phyloP scores from a whole-genome alignment of 2,329 filamentous ascomycete species.

The Ustilaginoidea virens region DNA sequence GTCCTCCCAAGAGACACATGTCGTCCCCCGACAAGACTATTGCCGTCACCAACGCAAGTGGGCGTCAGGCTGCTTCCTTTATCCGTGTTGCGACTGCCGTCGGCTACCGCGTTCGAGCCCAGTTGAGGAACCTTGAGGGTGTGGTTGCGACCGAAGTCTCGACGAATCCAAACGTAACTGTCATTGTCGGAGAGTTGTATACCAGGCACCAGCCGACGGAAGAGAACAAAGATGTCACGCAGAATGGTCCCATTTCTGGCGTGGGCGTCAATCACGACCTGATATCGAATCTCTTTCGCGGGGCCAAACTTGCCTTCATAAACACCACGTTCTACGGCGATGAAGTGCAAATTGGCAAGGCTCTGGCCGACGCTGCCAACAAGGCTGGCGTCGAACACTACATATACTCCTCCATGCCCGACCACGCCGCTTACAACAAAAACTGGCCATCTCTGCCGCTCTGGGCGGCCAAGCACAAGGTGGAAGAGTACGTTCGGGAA shows the following conservation, averaged over 20 bases:
- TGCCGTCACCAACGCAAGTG: conserved; percentile 89
- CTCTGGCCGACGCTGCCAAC: conserved; percentile 79
- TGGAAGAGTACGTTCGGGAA: conserved; percentile 80
- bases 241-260: conserved; percentile 45
- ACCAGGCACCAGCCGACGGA: conserved; percentile 35
- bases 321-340: conserved; percentile 97
- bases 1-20: conserved; percentile 43
- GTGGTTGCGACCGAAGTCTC: conserved; percentile 79
- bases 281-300: conserved; percentile 65
- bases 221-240: conserved; percentile 47
- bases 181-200: conserved; percentile 50
- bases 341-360: conserved; percentile 77
- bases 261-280: conserved; percentile 57
- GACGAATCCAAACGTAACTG: conserved; percentile 58
- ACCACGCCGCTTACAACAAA: conserved; percentile 67
- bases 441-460: conserved; percentile 72
- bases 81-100: conserved; percentile 88
- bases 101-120: conserved; percentile 83
- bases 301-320: conserved; percentile 82
- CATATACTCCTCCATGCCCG: conserved; percentile 94
- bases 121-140: conserved; percentile 74
- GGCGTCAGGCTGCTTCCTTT: conserved; percentile 87
- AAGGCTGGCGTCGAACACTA: conserved; percentile 75
- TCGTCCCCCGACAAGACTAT: conserved; percentile 59
- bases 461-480: conserved; percentile 83